Evolutionary conservation across 139 green algal genomes (phyloP).

Genomic region (Tetradesmus lagerheimii): DNA sequence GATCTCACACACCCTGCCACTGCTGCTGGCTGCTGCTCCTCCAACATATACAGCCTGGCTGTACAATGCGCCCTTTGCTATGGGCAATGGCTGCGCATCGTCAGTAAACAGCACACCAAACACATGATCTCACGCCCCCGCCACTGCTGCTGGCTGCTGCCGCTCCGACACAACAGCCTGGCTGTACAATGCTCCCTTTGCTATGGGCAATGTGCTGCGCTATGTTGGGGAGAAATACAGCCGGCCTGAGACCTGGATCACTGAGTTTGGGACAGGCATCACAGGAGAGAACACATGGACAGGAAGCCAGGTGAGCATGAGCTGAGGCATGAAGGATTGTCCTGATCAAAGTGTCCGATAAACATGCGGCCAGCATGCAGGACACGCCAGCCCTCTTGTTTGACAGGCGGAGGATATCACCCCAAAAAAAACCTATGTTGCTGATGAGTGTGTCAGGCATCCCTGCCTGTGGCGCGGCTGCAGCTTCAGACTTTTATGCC

Average conservation of each 20-base stretch:
- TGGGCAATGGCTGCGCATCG: not conserved
- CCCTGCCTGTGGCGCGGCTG: too few relatives aligned
- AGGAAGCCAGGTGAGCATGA: not conserved
- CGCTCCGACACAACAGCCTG: not conserved
- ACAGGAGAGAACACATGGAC: not conserved
- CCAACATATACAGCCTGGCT: conserved; percentile 7
- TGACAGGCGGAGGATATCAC: too few relatives aligned
- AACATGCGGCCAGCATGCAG: too few relatives aligned
- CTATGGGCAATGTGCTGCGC: conserved; percentile 19
- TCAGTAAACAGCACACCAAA: too few relatives aligned
- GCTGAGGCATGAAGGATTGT: too few relatives aligned
- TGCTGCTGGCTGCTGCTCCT: not conserved
- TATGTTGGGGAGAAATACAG: conserved; percentile 39
- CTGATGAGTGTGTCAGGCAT: too few relatives aligned
- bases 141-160: not conserved
- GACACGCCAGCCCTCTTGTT: too few relatives aligned
- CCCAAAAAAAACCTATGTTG: too few relatives aligned
- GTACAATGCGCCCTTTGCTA: conserved; percentile 14
- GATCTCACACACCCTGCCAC: too few relatives aligned
- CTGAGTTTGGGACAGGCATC: conserved; percentile 37
- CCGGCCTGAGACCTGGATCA: conserved; percentile 41
- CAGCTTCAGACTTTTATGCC: too few relatives aligned
- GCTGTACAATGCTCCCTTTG: conserved; percentile 29
- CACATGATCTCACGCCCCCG: too few relatives aligned
- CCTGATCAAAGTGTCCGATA: too few relatives aligned